Evolutionary conservation across 108 stramenopile species (phyloP).

Genomic region (Parmales sp.): DNA sequence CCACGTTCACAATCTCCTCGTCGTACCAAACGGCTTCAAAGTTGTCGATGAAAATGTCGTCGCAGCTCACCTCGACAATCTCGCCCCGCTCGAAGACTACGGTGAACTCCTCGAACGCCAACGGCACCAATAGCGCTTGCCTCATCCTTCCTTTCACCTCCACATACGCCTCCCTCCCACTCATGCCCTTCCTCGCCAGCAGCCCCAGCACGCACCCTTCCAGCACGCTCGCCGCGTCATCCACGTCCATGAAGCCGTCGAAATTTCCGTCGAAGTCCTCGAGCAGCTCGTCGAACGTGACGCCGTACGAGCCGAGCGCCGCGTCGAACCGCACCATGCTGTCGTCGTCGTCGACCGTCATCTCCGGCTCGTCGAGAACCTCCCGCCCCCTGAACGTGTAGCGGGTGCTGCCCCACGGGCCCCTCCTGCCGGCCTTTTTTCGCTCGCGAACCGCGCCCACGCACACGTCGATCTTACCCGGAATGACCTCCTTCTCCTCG

Average conservation of each 20-base stretch:
- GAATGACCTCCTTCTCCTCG: no score
- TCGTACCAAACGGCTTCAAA: no score
- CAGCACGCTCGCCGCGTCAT: not conserved
- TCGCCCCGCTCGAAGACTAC: not conserved
- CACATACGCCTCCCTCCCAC: not conserved
- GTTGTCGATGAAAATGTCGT: no score
- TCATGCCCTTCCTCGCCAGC: not conserved
- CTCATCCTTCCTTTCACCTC: not conserved
- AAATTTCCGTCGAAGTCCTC: not conserved
- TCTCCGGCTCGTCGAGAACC: not conserved
- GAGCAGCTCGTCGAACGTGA: not conserved
- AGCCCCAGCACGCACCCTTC: slow-evolving; percentile 3
- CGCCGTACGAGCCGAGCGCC: not conserved
- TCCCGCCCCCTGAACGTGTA: no score
- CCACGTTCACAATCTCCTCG: not conserved
- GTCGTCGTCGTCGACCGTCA: not conserved
- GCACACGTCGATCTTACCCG: no score
- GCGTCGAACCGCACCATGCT: slow-evolving; percentile 6
- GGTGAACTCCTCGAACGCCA: not conserved
- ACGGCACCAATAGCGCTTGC: not conserved
- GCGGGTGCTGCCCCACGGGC: no score
- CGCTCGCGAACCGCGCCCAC: no score
- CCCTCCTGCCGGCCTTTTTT: no score
- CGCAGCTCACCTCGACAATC: not conserved
- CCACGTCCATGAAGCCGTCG: not conserved